Evolutionary conservation across 163 green algal genomes (phyloP).

Genomic region (Chlamydomonas reinhardtii): DNA sequence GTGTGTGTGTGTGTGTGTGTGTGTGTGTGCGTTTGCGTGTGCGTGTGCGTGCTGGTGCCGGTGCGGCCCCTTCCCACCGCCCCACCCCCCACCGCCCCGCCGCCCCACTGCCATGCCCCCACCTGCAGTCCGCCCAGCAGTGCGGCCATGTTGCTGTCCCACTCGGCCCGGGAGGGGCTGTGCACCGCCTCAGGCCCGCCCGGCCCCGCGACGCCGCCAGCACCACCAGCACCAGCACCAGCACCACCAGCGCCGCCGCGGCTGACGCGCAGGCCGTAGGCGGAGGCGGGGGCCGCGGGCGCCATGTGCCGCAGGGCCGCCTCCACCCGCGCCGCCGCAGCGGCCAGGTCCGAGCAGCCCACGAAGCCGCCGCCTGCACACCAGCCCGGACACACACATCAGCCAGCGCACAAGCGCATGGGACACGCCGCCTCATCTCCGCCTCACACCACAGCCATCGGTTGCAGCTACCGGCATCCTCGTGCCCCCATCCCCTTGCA

Average conservation of each 20-base stretch:
- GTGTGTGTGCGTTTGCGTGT: no score
- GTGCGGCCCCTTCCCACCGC: neutral
- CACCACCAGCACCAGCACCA: neutral
- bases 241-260: no score
- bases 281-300: constrained; percentile 45
- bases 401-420: no score
- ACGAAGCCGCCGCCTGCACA: neutral
- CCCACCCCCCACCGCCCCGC: neutral
- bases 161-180: constrained; percentile 65
- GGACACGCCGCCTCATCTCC: no score
- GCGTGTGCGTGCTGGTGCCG: no score
- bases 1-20: no score
- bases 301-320: constrained; percentile 36
- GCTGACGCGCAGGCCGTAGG: constrained; percentile 48
- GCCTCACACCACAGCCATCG: no score
- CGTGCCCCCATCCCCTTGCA: no score
- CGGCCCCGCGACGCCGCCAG: no score
- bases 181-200: constrained; percentile 51
- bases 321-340: constrained; percentile 34
- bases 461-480: no score
- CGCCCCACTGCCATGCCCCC: neutral
- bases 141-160: constrained; percentile 62
- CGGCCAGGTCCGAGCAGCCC: constrained; percentile 1
- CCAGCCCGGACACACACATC: no score
- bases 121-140: constrained; percentile 58